phyloP scores from a whole-genome alignment of 1,139 yeast genomes.

The Eremothecium gossypii region DNA sequence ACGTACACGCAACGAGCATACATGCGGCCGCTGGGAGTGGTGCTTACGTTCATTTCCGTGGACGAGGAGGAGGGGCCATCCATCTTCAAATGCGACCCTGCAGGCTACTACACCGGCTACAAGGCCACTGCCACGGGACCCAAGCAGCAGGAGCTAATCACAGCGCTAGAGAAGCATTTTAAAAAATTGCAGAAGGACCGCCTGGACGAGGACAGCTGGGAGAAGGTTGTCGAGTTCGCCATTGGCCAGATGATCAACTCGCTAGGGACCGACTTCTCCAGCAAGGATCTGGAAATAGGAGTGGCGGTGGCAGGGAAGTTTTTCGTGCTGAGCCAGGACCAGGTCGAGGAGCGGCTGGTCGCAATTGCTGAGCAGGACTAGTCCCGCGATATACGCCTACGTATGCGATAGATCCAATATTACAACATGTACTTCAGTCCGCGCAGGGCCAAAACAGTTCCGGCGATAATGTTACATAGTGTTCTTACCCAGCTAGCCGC shows the following conservation, averaged over 20 bases:
- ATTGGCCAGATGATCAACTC: conserved; percentile 78
- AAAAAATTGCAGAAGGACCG: conserved; percentile 44
- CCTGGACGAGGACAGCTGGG: conserved; percentile 67
- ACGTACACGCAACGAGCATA: conserved; percentile 97
- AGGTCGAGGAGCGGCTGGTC: conserved; percentile 87
- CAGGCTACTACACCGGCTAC: conserved; percentile 88
- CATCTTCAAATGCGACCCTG: conserved; percentile 90
- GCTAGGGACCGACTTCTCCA: conserved; percentile 85
- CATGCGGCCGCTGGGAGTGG: conserved; percentile 95
- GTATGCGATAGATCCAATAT: not conserved
- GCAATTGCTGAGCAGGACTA: conserved; percentile 94
- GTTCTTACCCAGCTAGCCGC: conserved; percentile 1
- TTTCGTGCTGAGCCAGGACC: conserved; percentile 65
- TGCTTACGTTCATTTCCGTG: conserved; percentile 76
- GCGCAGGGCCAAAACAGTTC: not conserved
- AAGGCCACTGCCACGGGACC: conserved; percentile 96
- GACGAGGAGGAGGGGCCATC: conserved; percentile 91
- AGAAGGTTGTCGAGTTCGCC: conserved; percentile 79
- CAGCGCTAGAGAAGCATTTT: conserved; percentile 83
- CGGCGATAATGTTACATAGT: conserved; percentile 1
- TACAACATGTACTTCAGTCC: conserved; percentile 1
- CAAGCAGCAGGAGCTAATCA: conserved; percentile 91
- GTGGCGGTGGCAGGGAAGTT: conserved; percentile 66
- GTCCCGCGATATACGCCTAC: not conserved
- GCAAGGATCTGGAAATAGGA: conserved; percentile 88